A percentile compares a stretch with the other conserved stretches of the same genome.
phyloP scores from a whole-genome alignment of 495 filamentous ascomycete species.

The Podospora comata region DNA sequence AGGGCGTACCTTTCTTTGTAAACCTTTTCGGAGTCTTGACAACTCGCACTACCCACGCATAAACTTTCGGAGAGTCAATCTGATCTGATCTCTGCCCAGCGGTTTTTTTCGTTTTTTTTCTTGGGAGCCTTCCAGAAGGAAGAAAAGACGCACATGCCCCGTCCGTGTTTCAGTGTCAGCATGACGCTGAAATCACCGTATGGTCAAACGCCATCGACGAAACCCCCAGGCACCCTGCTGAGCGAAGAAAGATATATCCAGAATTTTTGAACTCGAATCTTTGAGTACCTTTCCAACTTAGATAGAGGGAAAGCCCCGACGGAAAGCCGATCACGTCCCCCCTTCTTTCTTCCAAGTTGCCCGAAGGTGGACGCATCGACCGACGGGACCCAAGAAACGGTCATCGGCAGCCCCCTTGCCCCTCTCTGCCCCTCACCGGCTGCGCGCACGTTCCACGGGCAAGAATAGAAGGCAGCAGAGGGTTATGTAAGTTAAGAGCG shows the following conservation, averaged over 20 bases:
- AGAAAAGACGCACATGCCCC: not conserved
- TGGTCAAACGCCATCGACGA: not conserved
- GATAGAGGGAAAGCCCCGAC: not conserved
- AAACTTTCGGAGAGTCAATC: not conserved
- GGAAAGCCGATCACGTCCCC: not conserved
- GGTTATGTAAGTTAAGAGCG: not conserved
- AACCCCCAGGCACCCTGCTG: not conserved
- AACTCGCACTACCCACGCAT: not conserved
- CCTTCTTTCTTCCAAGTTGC: not conserved
- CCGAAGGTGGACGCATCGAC: not conserved
- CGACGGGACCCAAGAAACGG: not conserved
- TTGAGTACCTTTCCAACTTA: not conserved
- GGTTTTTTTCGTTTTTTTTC: not conserved
- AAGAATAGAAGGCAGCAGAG: not conserved
- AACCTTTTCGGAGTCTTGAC: not conserved
- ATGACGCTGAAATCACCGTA: not conserved
- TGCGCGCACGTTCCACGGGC: not conserved
- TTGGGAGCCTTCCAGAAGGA: not conserved
- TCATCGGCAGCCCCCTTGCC: not conserved
- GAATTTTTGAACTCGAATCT: not conserved
- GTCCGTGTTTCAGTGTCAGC: not conserved
- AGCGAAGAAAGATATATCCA: not conserved
- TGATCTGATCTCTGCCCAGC: not conserved
- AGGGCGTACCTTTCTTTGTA: not conserved
- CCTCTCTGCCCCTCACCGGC: not conserved